Evolutionary conservation across 495 filamentous ascomycete genomes (phyloP).

Genomic region (Eremomyces bilateralis): DNA sequence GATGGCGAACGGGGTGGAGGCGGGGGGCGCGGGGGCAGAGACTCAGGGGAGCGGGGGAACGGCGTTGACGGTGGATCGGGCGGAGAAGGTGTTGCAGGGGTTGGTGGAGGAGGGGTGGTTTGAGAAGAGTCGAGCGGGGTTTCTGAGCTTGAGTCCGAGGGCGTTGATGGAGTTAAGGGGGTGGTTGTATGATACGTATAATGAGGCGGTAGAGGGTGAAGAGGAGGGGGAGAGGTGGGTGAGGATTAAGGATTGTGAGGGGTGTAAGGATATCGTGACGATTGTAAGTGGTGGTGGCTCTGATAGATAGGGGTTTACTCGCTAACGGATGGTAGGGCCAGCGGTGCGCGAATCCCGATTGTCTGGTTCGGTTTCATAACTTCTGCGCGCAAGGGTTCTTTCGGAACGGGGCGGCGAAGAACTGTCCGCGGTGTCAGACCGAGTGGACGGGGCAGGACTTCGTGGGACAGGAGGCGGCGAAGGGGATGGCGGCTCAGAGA

Average conservation of each 20-base stretch:
- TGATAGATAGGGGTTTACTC: conserved; percentile 1
- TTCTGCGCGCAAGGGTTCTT: conserved; percentile 56
- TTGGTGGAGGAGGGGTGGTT: conserved; percentile 73
- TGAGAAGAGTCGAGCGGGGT: conserved; percentile 44
- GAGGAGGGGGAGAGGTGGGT: conserved; percentile 26
- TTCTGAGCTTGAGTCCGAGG: conserved; percentile 52
- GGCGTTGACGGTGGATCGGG: conserved; percentile 45
- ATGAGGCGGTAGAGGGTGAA: conserved; percentile 37
- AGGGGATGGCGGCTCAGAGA: too few relatives aligned
- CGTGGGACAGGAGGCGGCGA: conserved; percentile 60
- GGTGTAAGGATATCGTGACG: conserved; percentile 80
- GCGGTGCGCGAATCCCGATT: conserved; percentile 50
- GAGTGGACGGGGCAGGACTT: conserved; percentile 52
- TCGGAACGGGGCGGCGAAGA: conserved; percentile 33
- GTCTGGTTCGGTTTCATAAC: conserved; percentile 51
- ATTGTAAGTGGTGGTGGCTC: conserved; percentile 25
- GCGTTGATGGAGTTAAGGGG: conserved; percentile 64
- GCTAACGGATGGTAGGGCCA: conserved; percentile 33
- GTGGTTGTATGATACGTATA: conserved; percentile 72
- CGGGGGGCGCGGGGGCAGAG: conserved; percentile 1
- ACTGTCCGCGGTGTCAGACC: conserved; percentile 52
- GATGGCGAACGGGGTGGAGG: conserved; percentile 18
- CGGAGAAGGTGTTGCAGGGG: conserved; percentile 43
- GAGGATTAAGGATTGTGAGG: conserved; percentile 68
- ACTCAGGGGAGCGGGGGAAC: conserved; percentile 23